A percentile compares a stretch with the other conserved stretches of the same genome.
These are phyloP conservation scores for Paraurostyla sp. DNA, from an alignment of 73 alveolate genomes.

Conservation along the genomic window DNA sequence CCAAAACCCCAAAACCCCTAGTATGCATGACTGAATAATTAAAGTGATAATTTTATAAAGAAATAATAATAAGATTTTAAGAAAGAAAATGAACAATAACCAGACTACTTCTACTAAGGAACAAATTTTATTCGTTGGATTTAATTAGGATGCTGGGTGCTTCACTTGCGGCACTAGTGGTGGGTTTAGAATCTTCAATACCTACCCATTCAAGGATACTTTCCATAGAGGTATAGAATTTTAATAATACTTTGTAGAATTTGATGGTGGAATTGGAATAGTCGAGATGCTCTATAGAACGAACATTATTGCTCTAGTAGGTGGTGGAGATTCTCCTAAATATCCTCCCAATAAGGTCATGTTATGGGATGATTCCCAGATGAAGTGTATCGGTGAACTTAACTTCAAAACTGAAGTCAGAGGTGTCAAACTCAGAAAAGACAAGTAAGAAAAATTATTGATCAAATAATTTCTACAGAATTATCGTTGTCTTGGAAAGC, in stretches of 20 bases:
- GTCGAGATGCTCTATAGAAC: constrained; percentile 85
- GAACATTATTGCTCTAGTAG: constrained; percentile 89
- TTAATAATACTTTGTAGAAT: constrained; percentile 27
- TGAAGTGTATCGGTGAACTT: constrained; percentile 86
- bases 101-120: constrained; percentile 18
- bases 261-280: constrained; percentile 87
- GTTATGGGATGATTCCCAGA: constrained; percentile 92
- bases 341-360: constrained; percentile 87
- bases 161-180: constrained; percentile 85
- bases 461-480: constrained; percentile 22
- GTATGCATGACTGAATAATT: too few species aligned
- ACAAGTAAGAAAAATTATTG: constrained; percentile 52
- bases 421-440: constrained; percentile 86
- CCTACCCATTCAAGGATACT: constrained; percentile 79
- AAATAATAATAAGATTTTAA: constrained; percentile 16
- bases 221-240: constrained; percentile 78
- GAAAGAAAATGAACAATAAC: background rate
- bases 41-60: too few species aligned
- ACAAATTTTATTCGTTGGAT: constrained; percentile 74
- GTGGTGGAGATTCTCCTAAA: constrained; percentile 85
- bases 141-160: constrained; percentile 85
- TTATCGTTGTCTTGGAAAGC: constrained; percentile 72
- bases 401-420: constrained; percentile 79
- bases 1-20: too few species aligned
- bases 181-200: constrained; percentile 84